Conservation (phyloP, 163 green algal species). For the Trebouxia gelatinosa region DNA sequence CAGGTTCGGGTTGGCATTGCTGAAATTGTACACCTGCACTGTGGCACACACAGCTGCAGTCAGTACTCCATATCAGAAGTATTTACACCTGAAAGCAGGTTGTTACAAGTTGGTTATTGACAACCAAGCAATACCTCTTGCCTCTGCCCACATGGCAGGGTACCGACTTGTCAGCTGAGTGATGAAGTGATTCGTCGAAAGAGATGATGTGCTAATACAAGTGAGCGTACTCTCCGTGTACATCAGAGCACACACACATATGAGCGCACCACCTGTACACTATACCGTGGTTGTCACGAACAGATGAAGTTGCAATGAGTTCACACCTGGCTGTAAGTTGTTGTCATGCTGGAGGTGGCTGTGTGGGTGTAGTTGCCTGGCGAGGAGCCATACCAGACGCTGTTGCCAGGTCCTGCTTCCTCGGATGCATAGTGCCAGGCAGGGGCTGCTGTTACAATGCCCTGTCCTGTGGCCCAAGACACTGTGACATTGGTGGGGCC, state of each 20-base stretch:
- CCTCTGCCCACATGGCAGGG: no score
- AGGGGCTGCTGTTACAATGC: not conserved
- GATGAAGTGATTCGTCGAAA: no score
- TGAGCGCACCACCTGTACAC: no score
- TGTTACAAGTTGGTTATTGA: no score
- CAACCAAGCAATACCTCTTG: no score
- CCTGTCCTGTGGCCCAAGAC: slow-evolving; percentile 29
- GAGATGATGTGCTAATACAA: no score
- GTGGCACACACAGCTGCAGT: not conserved
- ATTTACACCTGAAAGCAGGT: no score
- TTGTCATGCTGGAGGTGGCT: not conserved
- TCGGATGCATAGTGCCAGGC: not conserved
- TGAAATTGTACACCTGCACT: not conserved
- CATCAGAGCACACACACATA: no score
- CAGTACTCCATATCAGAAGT: not conserved
- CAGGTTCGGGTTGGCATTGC: slow-evolving; percentile 23
- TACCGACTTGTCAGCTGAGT: no score
- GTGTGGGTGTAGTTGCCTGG: slow-evolving; percentile 9
- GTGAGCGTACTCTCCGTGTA: no score
- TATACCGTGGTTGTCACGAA: not conserved
- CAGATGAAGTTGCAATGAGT: not conserved
- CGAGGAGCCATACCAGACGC: not conserved
- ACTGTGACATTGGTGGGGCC: not conserved
- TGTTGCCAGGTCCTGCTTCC: not conserved
- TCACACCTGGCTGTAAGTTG: slow-evolving; percentile 4